phyloP scores from a whole-genome alignment of 495 filamentous ascomycete species.

The Schizothecium vesticola region DNA sequence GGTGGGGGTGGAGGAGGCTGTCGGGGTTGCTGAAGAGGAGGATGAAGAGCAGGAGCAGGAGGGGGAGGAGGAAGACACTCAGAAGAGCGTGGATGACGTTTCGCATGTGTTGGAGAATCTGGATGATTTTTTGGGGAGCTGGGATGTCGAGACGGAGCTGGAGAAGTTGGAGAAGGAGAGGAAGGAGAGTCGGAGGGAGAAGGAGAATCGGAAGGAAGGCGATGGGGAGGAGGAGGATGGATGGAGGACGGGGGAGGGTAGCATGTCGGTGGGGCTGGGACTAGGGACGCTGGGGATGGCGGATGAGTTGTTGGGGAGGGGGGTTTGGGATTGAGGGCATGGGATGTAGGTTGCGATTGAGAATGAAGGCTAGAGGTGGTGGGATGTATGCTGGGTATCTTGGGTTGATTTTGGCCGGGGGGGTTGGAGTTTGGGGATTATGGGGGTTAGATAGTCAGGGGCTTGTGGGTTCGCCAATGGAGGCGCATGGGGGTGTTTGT shows the following conservation, averaged over 20 bases:
- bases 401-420: constrained; percentile 11
- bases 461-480: not conserved
- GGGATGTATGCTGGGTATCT: constrained; percentile 3
- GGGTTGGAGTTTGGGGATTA: not conserved
- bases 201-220: not conserved
- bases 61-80: constrained; percentile 9
- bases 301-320: constrained; percentile 8
- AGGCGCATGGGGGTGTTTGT: not conserved
- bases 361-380: not conserved
- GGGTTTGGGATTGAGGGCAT: not conserved
- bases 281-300: not conserved
- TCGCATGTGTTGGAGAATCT: constrained; percentile 38
- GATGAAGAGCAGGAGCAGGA: constrained; percentile 10
- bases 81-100: constrained; percentile 32
- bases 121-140: constrained; percentile 36
- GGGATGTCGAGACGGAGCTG: constrained; percentile 39
- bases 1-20: not conserved
- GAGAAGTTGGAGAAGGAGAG: constrained; percentile 19
- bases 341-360: too few species aligned
- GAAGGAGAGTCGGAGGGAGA: constrained; percentile 12
- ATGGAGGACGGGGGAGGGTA: not conserved
- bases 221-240: not conserved
- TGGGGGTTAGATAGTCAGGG: not conserved
- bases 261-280: not conserved
- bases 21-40: not conserved